Percentiles rank a stretch among this genome's conserved stretches.
Conservation (phyloP, 257 asterid species). For the Salvia miltiorrhiza region DNA sequence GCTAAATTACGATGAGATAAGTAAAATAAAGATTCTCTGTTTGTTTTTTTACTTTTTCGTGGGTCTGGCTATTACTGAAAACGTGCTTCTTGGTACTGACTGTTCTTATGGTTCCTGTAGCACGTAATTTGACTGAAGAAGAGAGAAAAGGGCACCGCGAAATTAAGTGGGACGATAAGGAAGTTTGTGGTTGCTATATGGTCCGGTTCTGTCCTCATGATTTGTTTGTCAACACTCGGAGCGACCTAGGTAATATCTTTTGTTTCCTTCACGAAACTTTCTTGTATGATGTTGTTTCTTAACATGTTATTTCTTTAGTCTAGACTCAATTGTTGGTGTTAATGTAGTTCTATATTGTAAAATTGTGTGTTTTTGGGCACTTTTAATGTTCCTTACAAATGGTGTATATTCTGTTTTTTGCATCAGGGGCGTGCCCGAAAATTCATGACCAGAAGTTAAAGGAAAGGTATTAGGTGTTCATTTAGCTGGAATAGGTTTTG, state of each 20-base stretch:
- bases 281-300: neutral
- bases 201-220: conserved; percentile 97
- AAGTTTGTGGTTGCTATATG: conserved; percentile 86
- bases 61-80: neutral
- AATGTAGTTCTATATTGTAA: neutral
- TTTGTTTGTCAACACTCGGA: conserved; percentile 88
- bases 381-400: neutral
- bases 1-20: neutral
- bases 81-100: neutral
- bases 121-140: conserved; percentile 91
- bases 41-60: neutral
- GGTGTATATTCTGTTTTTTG: conserved; percentile 22
- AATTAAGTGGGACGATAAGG: conserved; percentile 92
- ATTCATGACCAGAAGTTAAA: conserved; percentile 93
- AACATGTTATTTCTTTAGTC: neutral
- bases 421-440: conserved; percentile 81
- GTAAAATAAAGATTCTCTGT: neutral
- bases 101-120: conserved; percentile 34
- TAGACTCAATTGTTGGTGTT: neutral
- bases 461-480: conserved; percentile 61
- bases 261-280: neutral
- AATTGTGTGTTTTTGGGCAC: neutral
- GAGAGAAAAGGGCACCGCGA: conserved; percentile 86
- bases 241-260: conserved; percentile 69
- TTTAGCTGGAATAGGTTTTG: neutral